These are phyloP conservation scores for Calonectria pseudoturangicola DNA, from an alignment of 2,329 filamentous ascomycete genomes.

Conservation along the genomic window DNA sequence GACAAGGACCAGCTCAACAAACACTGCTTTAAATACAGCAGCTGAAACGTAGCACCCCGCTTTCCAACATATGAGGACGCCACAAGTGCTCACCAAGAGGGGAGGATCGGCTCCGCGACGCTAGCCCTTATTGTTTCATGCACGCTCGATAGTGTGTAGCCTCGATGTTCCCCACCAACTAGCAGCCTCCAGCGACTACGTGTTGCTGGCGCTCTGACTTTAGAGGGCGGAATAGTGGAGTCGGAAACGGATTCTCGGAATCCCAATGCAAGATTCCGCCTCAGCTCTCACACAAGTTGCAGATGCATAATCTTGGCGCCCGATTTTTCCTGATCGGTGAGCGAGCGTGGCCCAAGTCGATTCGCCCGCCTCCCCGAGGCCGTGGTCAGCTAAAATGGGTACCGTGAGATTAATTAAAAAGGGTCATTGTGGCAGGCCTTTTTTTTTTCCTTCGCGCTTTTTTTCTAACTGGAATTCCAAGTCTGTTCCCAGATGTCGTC, in stretches of 20 bases:
- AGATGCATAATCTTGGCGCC: conserved; percentile 10
- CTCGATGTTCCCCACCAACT: background rate
- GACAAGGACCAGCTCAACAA: background rate
- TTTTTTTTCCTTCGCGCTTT: background rate
- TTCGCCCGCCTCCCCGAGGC: background rate
- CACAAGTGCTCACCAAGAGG: background rate
- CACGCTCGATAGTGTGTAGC: background rate
- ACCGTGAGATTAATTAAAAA: background rate
- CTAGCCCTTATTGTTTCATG: background rate
- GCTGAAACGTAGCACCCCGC: background rate
- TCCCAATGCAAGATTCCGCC: background rate
- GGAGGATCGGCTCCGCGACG: conserved; percentile 3
- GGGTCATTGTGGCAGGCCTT: background rate
- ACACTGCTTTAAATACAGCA: conserved; percentile 5
- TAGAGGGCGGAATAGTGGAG: conserved; percentile 7
- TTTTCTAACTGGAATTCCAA: background rate
- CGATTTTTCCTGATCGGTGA: background rate
- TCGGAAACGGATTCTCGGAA: conserved; percentile 24
- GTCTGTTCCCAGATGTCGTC: background rate
- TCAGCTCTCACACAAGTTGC: background rate
- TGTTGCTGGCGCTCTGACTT: conserved; percentile 4
- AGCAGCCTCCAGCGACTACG: background rate
- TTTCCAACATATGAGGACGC: background rate
- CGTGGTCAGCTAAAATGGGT: background rate
- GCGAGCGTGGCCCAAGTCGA: background rate